A percentile compares a stretch with the other conserved stretches of the same genome.
phyloP scores from a whole-genome alignment of 192 early-diverging fungal genomes.

The Coemansia sp. region DNA sequence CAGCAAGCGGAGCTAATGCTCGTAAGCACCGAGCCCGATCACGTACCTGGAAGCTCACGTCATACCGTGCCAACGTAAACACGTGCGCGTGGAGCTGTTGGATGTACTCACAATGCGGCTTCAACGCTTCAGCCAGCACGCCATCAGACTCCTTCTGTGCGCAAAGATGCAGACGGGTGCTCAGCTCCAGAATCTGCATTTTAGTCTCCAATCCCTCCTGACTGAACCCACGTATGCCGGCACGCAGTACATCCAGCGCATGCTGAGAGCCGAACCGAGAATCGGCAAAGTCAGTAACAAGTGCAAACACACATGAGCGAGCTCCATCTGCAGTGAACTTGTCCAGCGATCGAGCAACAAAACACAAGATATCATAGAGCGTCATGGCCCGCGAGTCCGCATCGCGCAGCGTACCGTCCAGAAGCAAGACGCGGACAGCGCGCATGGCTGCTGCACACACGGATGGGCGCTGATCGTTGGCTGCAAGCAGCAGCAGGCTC shows the following conservation, averaged over 20 bases:
- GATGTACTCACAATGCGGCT: slow-evolving; percentile 7
- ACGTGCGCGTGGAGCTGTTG: slow-evolving; percentile 66
- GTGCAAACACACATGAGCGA: slow-evolving; percentile 80
- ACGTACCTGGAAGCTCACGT: slow-evolving; percentile 83
- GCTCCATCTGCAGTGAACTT: slow-evolving; percentile 51
- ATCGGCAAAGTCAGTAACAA: slow-evolving; percentile 77
- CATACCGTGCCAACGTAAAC: slow-evolving; percentile 86
- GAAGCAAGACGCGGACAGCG: slow-evolving; percentile 30
- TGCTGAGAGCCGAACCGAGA: slow-evolving; percentile 57
- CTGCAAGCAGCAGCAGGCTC: slow-evolving; percentile 30
- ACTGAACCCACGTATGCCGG: slow-evolving; percentile 58
- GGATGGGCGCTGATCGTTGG: slow-evolving; percentile 15
- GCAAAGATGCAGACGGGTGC: slow-evolving; percentile 35
- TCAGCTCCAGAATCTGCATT: slow-evolving; percentile 79
- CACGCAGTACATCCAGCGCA: slow-evolving; percentile 80
- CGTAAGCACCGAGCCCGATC: slow-evolving; percentile 77
- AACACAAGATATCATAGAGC: slow-evolving; percentile 49
- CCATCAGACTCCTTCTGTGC: slow-evolving; percentile 1
- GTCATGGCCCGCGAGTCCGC: slow-evolving; percentile 30
- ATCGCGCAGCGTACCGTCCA: slow-evolving; percentile 48
- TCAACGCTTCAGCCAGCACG: slow-evolving; percentile 7
- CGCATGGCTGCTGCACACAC: slow-evolving; percentile 28
- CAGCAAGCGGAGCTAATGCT: slow-evolving; percentile 29
- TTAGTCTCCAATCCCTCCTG: slow-evolving; percentile 69
- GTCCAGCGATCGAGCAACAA: slow-evolving; percentile 22